phyloP scores from a whole-genome alignment of 163 green algal genomes.

The Prototheca cutis region DNA sequence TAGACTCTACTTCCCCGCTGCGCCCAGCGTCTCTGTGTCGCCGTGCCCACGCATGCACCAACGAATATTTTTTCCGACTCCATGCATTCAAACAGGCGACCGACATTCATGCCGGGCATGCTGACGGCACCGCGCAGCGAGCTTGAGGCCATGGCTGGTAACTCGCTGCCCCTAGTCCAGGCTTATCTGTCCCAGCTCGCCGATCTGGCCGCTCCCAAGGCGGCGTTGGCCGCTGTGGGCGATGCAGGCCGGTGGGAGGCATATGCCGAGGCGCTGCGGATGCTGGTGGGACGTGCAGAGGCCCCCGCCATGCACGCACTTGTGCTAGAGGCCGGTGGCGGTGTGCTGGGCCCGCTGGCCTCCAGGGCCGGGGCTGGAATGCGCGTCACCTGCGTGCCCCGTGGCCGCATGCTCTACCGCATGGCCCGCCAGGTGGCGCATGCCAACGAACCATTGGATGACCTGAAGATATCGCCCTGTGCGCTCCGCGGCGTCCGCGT shows the following conservation, averaged over 20 bases:
- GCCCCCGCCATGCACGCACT: slow-evolving; percentile 3
- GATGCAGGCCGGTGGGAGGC: slow-evolving; percentile 14
- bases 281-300: no score
- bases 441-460: background rate
- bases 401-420: slow-evolving; percentile 44
- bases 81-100: no score
- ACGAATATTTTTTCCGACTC: no score
- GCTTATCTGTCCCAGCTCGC: slow-evolving; percentile 24
- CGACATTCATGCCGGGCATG: slow-evolving; percentile 34
- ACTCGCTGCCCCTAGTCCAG: slow-evolving; percentile 9
- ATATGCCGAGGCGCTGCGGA: slow-evolving; percentile 10
- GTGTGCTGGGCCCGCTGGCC: slow-evolving; percentile 36
- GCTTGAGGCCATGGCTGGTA: slow-evolving; percentile 4
- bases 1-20: no score
- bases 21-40: no score
- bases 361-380: slow-evolving; percentile 13
- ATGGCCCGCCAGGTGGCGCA: slow-evolving; percentile 37
- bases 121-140: slow-evolving; percentile 8
- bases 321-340: slow-evolving; percentile 39
- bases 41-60: no score
- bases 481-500: no score
- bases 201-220: slow-evolving; percentile 37
- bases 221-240: slow-evolving; percentile 15
- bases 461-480: background rate
- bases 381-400: slow-evolving; percentile 31